Percentiles rank a stretch among this genome's conserved stretches.
These are phyloP conservation scores for Xylaria sp. DNA, from an alignment of 2,329 filamentous ascomycete genomes.

Conservation along the genomic window DNA sequence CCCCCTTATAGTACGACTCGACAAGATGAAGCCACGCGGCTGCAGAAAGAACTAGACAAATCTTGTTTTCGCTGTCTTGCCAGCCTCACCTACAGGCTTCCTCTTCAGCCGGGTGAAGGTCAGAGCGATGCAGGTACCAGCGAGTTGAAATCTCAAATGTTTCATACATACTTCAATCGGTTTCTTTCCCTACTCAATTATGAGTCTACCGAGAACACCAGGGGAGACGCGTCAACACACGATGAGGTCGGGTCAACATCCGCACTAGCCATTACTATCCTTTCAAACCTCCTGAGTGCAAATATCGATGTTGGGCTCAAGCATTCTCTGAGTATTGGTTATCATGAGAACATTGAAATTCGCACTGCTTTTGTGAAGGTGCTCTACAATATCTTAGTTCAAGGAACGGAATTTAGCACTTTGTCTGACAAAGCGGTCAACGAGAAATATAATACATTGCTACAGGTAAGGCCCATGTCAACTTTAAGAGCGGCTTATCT, in stretches of 20 bases:
- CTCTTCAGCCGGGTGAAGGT: constrained; percentile 72
- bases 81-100: constrained; percentile 72
- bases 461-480: constrained; percentile 57
- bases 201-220: constrained; percentile 58
- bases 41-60: constrained; percentile 73
- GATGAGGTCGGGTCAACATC: constrained; percentile 67
- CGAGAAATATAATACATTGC: constrained; percentile 74
- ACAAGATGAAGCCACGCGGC: constrained; percentile 65
- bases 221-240: constrained; percentile 56
- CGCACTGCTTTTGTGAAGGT: constrained; percentile 76
- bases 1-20: constrained; percentile 54
- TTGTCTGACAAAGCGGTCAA: constrained; percentile 73
- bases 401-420: constrained; percentile 76
- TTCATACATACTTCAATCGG: constrained; percentile 76
- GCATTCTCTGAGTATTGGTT: constrained; percentile 75
- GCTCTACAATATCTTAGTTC: constrained; percentile 75
- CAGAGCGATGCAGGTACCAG: constrained; percentile 73
- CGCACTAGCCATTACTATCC: constrained; percentile 72
- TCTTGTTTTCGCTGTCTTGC: constrained; percentile 73
- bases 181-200: constrained; percentile 73
- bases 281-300: constrained; percentile 75
- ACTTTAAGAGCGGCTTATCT: constrained; percentile 32
- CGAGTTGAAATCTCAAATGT: constrained; percentile 76
- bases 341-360: constrained; percentile 76
- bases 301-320: constrained; percentile 78